Base-by-base conservation (phyloP, 2,329 filamentous ascomycete species). In the Verticillium alfalfae region DNA sequence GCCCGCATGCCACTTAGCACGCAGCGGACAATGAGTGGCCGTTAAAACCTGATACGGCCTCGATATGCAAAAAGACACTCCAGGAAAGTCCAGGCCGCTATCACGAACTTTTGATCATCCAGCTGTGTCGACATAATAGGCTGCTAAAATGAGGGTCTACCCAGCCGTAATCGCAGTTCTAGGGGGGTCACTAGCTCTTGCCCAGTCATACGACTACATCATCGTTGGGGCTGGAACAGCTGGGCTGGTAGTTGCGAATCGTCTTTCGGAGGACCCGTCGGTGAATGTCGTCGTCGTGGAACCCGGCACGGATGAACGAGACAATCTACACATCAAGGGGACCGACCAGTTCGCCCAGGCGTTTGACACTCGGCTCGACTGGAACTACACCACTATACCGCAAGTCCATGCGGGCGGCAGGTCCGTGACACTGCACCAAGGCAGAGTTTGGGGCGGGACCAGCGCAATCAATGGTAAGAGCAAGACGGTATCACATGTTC, bases 401-500 rank as follows among this genome's bases (percentile, higher is more conserved):
- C 75, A 78, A 65, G 56, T 59, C 0, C 64, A 66, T 10, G 71
- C 69, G 3, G 67, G 58, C 16, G 77, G 71, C 66, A 73, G 70
- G 59, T 65, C 67, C 16, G 70, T 78, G 49, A 65, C 62, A 62
- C 73, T 70, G 57, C 71, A 71, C 49, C 71, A 69, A 16, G 78
- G 71, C 52, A 75, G 71, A 64, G 78, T 70, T 1, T 76, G 73
- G 62, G 78, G 76, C 1, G 76, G 77, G 9, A 75, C 75, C 3
- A 77, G 72, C 61, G 69, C 73, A 34, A 76, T 78, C 49, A 78
- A 79, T 57, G 76, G 76, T 75, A 66, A 37, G 61, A 34, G 4
- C 45, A 8, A 9, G 5, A 12, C n/a, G 12, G 10, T 2, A 22
- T 26, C 31, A 0, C 39, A 4, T 8, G 16, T 4, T 8, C 1